A percentile compares a stretch with the other conserved stretches of the same genome.
phyloP scores from a whole-genome alignment of 1,139 yeast genomes.

The Lodderomyces beijingensis region DNA sequence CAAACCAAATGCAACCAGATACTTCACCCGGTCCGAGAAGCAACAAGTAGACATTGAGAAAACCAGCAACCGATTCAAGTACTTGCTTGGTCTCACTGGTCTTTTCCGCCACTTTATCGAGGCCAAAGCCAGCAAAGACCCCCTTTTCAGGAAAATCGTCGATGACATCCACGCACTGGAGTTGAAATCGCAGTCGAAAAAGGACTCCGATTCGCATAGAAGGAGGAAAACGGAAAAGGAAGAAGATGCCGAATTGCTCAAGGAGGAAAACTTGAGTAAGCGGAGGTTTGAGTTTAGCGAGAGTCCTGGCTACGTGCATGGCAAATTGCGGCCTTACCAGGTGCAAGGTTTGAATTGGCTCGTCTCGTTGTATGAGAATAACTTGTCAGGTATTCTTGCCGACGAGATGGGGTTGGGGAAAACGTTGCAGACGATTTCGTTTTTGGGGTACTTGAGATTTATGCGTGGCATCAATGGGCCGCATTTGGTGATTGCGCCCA shows the following conservation, averaged over 20 bases:
- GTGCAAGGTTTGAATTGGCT: slow-evolving; percentile 94
- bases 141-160: slow-evolving; percentile 48
- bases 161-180: slow-evolving; percentile 33
- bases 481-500: slow-evolving; percentile 70
- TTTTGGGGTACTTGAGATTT: slow-evolving; percentile 67
- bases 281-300: slow-evolving; percentile 55
- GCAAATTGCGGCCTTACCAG: slow-evolving; percentile 74
- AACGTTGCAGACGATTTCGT: slow-evolving; percentile 88
- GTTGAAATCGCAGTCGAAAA: slow-evolving; percentile 12
- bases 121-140: slow-evolving; percentile 61
- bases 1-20: slow-evolving; percentile 20
- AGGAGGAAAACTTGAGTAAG: slow-evolving; percentile 46
- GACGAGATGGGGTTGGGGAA: slow-evolving; percentile 99
- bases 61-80: slow-evolving; percentile 60
- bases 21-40: slow-evolving; percentile 48
- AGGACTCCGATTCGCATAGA: slow-evolving; percentile 22
- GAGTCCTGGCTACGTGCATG: slow-evolving; percentile 62
- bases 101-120: slow-evolving; percentile 67
- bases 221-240: slow-evolving; percentile 64
- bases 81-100: slow-evolving; percentile 61
- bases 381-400: slow-evolving; percentile 86
- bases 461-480: slow-evolving; percentile 63
- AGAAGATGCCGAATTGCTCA: slow-evolving; percentile 63
- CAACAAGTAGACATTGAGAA: slow-evolving; percentile 47
- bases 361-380: slow-evolving; percentile 75